phyloP scores from a whole-genome alignment of 169 alveolate genomes.

The Neospora caninum region DNA sequence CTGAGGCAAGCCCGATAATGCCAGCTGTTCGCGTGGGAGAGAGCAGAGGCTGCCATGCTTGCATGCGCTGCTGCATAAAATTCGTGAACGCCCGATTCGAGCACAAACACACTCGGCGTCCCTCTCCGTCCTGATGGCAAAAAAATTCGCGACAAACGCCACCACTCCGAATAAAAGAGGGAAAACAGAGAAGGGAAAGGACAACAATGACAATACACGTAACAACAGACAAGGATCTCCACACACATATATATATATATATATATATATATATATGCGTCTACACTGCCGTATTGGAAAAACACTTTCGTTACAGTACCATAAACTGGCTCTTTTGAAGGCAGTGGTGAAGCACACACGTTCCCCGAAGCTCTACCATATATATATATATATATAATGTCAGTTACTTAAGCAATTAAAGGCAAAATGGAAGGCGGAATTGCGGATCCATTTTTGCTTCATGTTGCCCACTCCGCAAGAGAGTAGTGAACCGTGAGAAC shows the following conservation, averaged over 20 bases:
- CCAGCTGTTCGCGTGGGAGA: constrained; percentile 83
- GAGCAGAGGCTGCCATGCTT: constrained; percentile 93
- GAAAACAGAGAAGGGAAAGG: background rate
- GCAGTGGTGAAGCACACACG: too few species aligned
- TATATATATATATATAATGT: too few species aligned
- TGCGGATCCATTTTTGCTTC: too few species aligned
- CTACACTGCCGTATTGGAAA: background rate
- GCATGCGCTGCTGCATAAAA: constrained; percentile 83
- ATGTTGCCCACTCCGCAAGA: background rate
- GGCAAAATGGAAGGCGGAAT: too few species aligned
- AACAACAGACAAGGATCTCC: background rate
- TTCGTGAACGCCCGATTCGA: constrained; percentile 50
- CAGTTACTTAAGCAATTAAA: too few species aligned
- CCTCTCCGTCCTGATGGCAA: background rate
- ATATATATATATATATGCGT: background rate
- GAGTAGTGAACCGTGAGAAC: too few species aligned
- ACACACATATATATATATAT: background rate
- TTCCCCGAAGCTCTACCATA: too few species aligned
- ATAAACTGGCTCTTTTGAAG: too few species aligned
- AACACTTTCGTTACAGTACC: too few species aligned
- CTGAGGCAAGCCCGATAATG: constrained; percentile 79
- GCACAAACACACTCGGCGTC: constrained; percentile 45
- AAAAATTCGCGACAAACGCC: background rate
- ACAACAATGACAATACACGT: background rate
- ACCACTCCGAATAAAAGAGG: background rate